Conservation (phyloP, 257 asterid genomes). For the Fraxinus pennsylvanica region DNA sequence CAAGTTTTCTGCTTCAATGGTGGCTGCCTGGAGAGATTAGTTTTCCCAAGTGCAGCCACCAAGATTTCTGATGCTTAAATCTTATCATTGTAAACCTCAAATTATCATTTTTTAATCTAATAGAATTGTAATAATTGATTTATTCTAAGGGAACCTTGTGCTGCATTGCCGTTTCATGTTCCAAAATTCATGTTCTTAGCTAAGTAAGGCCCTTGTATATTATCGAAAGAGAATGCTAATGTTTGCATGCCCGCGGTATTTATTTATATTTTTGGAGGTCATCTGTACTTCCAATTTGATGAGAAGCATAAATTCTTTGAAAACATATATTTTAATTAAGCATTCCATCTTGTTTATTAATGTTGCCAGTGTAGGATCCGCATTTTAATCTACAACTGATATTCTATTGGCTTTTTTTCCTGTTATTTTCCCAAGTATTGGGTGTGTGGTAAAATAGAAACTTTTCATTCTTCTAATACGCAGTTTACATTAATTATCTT, state of each 20-base stretch:
- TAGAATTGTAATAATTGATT: neutral
- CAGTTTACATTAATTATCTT: neutral
- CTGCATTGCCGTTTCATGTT: neutral
- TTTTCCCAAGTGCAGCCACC: too few relatives aligned
- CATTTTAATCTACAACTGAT: neutral
- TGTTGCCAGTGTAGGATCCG: neutral
- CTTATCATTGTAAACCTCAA: neutral
- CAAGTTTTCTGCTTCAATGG: slow-evolving; percentile 2
- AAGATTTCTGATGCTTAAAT: too few relatives aligned
- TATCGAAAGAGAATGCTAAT: neutral
- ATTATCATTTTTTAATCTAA: neutral
- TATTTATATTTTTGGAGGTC: slow-evolving; percentile 1
- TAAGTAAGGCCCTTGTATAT: neutral
- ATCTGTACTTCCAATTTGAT: slow-evolving; percentile 2
- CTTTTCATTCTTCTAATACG: neutral
- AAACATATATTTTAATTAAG: too few relatives aligned
- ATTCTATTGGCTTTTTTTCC: neutral
- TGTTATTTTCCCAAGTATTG: neutral
- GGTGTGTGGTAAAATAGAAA: neutral
- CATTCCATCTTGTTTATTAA: neutral
- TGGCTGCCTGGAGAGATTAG: neutral
- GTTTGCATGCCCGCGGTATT: neutral
- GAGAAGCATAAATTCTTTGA: neutral
- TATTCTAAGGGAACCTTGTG: neutral
- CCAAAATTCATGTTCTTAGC: neutral